phyloP scores from a whole-genome alignment of 176 grass and related monocot genomes.

The Avena eriantha region DNA sequence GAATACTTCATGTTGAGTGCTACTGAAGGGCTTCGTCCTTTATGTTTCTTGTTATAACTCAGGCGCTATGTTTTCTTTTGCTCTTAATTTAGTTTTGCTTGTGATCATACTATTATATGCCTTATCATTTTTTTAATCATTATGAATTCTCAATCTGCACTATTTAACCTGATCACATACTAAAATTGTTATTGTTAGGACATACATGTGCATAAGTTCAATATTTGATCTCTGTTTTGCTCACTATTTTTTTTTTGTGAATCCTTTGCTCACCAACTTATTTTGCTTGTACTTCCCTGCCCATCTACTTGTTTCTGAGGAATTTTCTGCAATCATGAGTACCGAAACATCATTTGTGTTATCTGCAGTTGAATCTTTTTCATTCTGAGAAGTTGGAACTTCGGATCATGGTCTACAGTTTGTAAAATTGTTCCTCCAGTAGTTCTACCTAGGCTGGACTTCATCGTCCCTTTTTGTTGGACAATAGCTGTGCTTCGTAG shows the following conservation, averaged over 20 bases:
- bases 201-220: not conserved
- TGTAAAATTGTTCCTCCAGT: constrained; percentile 13
- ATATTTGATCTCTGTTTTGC: constrained; percentile 29
- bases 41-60: not conserved
- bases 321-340: not conserved
- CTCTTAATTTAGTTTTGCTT: not conserved
- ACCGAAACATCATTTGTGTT: constrained; percentile 26
- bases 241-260: too few relatives aligned
- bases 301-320: too few relatives aligned
- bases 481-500: not conserved
- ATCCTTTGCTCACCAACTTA: too few relatives aligned
- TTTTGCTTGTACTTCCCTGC: constrained; percentile 14
- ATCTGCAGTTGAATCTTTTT: not conserved
- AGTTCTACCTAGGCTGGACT: not conserved
- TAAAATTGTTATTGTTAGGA: not conserved
- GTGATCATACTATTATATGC: not conserved
- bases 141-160: constrained; percentile 12
- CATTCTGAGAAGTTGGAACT: constrained; percentile 7
- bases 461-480: too few relatives aligned
- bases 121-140: not conserved
- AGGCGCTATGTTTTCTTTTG: not conserved
- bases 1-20: not conserved
- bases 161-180: not conserved
- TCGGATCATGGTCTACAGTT: constrained; percentile 10
- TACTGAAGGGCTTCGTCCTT: not conserved